Conservation (phyloP, 805 yeast genomes). For the Candida boidinii region DNA sequence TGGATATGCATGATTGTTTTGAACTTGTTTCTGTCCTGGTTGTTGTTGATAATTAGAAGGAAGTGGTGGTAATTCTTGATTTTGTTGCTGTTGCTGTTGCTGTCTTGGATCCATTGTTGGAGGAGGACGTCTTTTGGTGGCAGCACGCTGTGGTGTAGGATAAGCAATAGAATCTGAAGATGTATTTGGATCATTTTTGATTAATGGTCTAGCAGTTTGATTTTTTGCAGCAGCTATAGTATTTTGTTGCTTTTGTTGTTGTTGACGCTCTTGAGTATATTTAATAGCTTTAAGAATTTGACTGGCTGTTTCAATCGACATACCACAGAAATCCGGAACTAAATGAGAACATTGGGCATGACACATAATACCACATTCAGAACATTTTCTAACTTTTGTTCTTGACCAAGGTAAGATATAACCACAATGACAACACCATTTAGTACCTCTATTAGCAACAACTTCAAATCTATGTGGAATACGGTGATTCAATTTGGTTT, state of each 20-base stretch:
- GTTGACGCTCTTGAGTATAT: conserved; percentile 44
- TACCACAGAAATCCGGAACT: conserved; percentile 98
- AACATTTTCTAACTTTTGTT: conserved; percentile 85
- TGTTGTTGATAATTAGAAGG: too few relatives aligned
- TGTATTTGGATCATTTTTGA: not conserved
- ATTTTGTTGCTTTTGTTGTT: conserved; percentile 4
- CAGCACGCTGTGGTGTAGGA: not conserved
- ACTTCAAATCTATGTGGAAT: conserved; percentile 96
- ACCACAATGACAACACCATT: conserved; percentile 99
- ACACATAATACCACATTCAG: conserved; percentile 91
- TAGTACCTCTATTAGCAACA: conserved; percentile 87
- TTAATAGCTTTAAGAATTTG: conserved; percentile 79
- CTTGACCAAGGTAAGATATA: conserved; percentile 92
- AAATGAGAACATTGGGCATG: conserved; percentile 88
- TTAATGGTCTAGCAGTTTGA: too few relatives aligned
- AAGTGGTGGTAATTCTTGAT: conserved; percentile 13
- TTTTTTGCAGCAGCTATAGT: conserved; percentile 10
- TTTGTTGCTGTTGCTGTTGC: conserved; percentile 4
- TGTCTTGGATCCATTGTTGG: not conserved
- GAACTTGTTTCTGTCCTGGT: not conserved
- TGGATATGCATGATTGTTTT: too few relatives aligned
- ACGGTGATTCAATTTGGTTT: conserved; percentile 82
- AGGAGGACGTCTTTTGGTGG: too few relatives aligned
- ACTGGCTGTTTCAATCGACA: conserved; percentile 96
- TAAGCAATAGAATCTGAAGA: not conserved